Conservation (phyloP, 129 eudicot genomes). For the Tagetes patula region DNA sequence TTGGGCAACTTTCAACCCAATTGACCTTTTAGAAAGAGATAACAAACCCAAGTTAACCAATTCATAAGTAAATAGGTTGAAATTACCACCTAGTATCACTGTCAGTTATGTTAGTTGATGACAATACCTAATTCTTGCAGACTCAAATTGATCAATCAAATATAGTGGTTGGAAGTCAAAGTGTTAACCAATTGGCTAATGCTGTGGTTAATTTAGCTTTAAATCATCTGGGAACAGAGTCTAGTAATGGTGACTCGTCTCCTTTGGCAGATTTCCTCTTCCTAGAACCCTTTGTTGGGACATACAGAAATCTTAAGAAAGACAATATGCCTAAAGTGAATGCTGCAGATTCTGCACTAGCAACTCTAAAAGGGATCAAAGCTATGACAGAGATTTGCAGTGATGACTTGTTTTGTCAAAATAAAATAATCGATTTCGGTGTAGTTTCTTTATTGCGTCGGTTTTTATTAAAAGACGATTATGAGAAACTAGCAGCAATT, state of each 20-base stretch:
- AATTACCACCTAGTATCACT: conserved; percentile 1
- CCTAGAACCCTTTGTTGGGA: conserved; percentile 77
- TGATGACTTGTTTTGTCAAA: conserved; percentile 63
- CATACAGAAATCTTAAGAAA: conserved; percentile 64
- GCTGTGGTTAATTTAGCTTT: conserved; percentile 86
- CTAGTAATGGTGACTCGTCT: conserved; percentile 45
- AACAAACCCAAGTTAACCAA: neutral
- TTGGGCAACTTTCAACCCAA: neutral
- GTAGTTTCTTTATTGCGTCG: conserved; percentile 70
- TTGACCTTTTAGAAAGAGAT: conserved; percentile 1
- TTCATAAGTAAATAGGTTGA: neutral
- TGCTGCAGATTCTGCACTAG: conserved; percentile 88
- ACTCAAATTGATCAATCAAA: conserved; percentile 89
- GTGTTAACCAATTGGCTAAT: conserved; percentile 64
- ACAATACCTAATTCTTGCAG: conserved; percentile 47
- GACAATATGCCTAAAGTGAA: conserved; percentile 54
- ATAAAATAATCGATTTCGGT: conserved; percentile 67
- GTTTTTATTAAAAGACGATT: conserved; percentile 76
- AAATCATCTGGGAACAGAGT: conserved; percentile 53
- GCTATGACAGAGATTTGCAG: conserved; percentile 83
- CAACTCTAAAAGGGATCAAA: conserved; percentile 93
- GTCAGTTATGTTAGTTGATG: conserved; percentile 22
- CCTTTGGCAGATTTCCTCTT: conserved; percentile 69
- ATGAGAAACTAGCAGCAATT: conserved; percentile 84
- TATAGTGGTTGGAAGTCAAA: conserved; percentile 64